Base-by-base conservation (phyloP, 495 filamentous ascomycete genomes). In the Aspergillus nidulans region DNA sequence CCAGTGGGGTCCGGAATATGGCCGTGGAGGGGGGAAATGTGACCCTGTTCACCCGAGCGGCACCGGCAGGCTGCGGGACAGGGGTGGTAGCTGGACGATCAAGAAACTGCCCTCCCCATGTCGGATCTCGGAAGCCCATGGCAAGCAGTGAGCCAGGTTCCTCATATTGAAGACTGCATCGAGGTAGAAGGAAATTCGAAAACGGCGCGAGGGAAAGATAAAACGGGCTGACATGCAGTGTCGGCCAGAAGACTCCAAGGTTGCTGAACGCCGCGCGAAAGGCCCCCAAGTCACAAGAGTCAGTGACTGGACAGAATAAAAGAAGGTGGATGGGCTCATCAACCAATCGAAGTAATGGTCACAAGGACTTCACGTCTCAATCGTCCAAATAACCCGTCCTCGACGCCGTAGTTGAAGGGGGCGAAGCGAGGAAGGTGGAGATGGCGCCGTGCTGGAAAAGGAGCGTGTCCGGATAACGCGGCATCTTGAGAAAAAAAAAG, bases 341-440 rank as follows among this genome's bases (percentile, higher is more conserved):
- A 32, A 12, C 50, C 42, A 59, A 59, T 53, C 26, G 15, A 49
- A 49, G 43, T 36, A 42, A 53, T 15, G 30, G 21, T 40, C 40
- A 48, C n/a, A 32, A 53, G 49, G 34, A 32, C 50, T 42, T 58
- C 38, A 40, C 6, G 38, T 18, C 38, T 13, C 38, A 40, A 40
- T 57, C 41, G 7, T 43, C 34, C 48, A 47, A 32, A 47, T 52
- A 19, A 52, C 55, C 55, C 39, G 32, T 58, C 32, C 49, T 48
- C 12, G 49, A 58, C 55, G 13, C 56, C 44, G 50, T 49, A 40
- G 50, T 50, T 53, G 56, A 30, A 54, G 21, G 45, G 50, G 44
- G 56, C 36, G 38, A 43, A 52, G 24, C 19, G 16, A 52, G 38
- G 49, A 23, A n/a, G 6, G 6, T 43, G 49, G 10, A 30, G 49